Percentiles rank a stretch among this genome's conserved stretches.
These are phyloP conservation scores for Ascosphaera pollenicola DNA, from an alignment of 2,329 filamentous ascomycete genomes.

Conservation along the genomic window DNA sequence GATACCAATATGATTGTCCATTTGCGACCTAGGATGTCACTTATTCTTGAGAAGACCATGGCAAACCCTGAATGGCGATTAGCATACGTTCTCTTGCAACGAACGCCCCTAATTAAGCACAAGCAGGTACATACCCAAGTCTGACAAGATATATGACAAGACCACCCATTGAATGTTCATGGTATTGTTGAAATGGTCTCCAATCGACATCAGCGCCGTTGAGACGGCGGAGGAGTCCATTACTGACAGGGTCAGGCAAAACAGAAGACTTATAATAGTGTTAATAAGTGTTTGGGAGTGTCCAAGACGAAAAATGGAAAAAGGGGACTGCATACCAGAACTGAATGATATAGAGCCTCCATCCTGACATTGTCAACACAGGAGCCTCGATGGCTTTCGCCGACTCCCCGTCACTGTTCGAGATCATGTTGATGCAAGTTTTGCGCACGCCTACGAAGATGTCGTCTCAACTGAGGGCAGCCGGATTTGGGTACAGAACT, in stretches of 20 bases:
- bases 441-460: no score
- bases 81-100: background rate
- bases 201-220: background rate
- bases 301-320: constrained; percentile 4
- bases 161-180: constrained; percentile 1
- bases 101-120: no score
- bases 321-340: constrained; percentile 10
- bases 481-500: no score
- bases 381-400: background rate
- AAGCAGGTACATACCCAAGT: background rate
- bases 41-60: constrained; percentile 23
- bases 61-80: constrained; percentile 14
- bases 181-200: background rate
- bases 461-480: no score
- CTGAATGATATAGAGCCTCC: background rate
- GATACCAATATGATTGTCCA: constrained; percentile 12
- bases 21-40: constrained; percentile 25
- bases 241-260: background rate
- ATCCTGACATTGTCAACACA: background rate
- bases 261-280: background rate
- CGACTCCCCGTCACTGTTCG: background rate
- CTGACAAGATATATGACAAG: background rate
- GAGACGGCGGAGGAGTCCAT: background rate
- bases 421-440: background rate
- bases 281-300: background rate